Conservation (phyloP, 2,329 filamentous ascomycete genomes). For the Exutisphaerella laricina region DNA sequence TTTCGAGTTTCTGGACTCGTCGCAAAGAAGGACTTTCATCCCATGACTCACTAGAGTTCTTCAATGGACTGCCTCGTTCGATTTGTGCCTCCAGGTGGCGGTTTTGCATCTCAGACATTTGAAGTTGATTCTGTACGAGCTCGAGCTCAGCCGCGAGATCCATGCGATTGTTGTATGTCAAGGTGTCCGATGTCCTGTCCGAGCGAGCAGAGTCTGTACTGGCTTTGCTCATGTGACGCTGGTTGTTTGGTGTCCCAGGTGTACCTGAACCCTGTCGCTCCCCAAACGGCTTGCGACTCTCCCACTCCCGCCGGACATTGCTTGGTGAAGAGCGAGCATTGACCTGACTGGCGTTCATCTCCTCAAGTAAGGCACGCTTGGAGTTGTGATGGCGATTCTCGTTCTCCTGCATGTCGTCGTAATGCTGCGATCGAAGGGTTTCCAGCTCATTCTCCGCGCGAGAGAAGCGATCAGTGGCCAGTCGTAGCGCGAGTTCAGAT, state of each 20-base stretch:
- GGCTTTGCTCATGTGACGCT: constrained; percentile 62
- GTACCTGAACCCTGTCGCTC: constrained; percentile 45
- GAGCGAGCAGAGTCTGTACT: constrained; percentile 73
- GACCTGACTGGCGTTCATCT: constrained; percentile 78
- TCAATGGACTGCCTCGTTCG: constrained; percentile 57
- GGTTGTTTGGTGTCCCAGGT: constrained; percentile 63
- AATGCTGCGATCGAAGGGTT: constrained; percentile 68
- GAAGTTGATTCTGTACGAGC: constrained; percentile 87
- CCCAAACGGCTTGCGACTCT: constrained; percentile 60
- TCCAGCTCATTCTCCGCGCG: constrained; percentile 79
- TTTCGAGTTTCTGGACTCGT: constrained; percentile 84
- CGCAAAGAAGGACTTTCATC: constrained; percentile 74
- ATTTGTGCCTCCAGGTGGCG: constrained; percentile 84
- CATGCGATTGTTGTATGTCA: constrained; percentile 81
- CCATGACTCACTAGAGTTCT: constrained; percentile 46
- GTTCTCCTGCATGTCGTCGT: constrained; percentile 63
- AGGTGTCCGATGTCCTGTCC: constrained; percentile 76
- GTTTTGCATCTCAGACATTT: constrained; percentile 93
- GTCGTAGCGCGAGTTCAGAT: constrained; percentile 78
- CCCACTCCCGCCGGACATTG: constrained; percentile 58
- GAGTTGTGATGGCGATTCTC: constrained; percentile 57
- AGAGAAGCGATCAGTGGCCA: constrained; percentile 72
- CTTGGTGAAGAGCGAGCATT: constrained; percentile 67
- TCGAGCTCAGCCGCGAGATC: constrained; percentile 87
- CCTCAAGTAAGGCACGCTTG: constrained; percentile 72